phyloP scores from a whole-genome alignment of 805 yeast species.

The Saccharomycopsis microspora region DNA sequence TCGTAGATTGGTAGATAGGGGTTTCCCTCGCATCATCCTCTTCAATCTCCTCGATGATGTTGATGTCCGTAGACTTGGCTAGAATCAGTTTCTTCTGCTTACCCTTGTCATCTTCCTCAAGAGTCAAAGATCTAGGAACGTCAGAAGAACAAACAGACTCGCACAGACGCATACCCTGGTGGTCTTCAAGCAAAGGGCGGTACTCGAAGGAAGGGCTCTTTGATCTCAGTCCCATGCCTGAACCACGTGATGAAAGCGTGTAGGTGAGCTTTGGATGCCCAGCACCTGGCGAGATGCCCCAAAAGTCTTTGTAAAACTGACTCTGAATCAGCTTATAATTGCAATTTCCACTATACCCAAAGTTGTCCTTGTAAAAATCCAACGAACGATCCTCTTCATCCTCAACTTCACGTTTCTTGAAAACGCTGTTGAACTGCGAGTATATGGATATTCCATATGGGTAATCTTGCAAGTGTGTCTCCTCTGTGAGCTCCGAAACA shows the following conservation, averaged over 20 bases:
- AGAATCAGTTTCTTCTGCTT: background rate
- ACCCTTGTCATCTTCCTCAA: constrained; percentile 2
- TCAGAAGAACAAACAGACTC: background rate
- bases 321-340: constrained; percentile 6
- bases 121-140: background rate
- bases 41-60: background rate
- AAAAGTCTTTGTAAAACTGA: constrained; percentile 5
- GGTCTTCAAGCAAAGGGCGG: background rate
- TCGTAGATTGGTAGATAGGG: too few relatives aligned
- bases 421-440: constrained; percentile 14
- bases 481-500: constrained; percentile 1
- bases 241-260: too few relatives aligned
- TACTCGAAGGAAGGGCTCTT: background rate
- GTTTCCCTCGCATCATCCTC: background rate
- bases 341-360: constrained; percentile 10
- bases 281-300: constrained; percentile 5
- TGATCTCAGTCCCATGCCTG: too few relatives aligned
- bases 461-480: background rate
- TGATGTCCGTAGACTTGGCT: too few relatives aligned
- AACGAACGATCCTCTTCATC: background rate
- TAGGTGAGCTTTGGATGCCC: background rate
- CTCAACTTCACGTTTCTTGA: background rate
- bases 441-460: constrained; percentile 14
- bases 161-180: too few relatives aligned
- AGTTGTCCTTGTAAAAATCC: constrained; percentile 13